Base-by-base conservation (phyloP, 225 moss, liverwort and hornwort species). In the Pseudisothecium myosuroides region DNA sequence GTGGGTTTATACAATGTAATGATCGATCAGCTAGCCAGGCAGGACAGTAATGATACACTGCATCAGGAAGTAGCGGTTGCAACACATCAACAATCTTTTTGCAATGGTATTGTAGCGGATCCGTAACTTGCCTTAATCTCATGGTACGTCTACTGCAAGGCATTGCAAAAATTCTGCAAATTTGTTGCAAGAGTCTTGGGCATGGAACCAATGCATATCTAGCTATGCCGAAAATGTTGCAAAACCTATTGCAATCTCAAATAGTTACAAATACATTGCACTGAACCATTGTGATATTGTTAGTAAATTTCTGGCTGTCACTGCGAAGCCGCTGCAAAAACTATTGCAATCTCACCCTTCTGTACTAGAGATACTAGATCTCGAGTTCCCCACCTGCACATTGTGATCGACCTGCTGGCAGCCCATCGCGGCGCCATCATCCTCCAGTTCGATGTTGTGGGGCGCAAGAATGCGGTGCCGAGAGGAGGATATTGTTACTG, bases 341-440 rank as follows among this genome's bases (percentile, higher is more conserved):
- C 78, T 78, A 37, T 16, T 56, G 55, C 78, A 78, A 56, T n/a
- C 55, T n/a, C 78, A n/a, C 26, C 37, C 55, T 17, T 56, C n/a
- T 56, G 56, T 10, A 56, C 36, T 6, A 54, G 24, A 14, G 77
- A 79, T 79, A 79, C 7, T 56, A 27, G 41, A 80, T 80, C 41
- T 59, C 41, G 77, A 89, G 55, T n/a, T 73, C 54, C 63, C 54
- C 54, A 81, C 97, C 94, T 96, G 96, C 75, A 97, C 94, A 75
- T 92, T 96, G 79, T 96, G 93, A 80, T 93, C 96, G 65, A 54
- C 41, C 60, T 83, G 89, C 89, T 59, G 79, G 49, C 95, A 94
- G 75, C 90, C 91, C n/a, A 77, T 87, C 54, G 93, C 80, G 52
- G 91, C 91, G 80, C 94, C 91, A 55, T 90, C 92, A 83, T 92